Evolutionary conservation across 23 red algal genomes (phyloP), one percentile per base, ranked within the genome.

Genomic region (Gracilariopsis chorda): DNA sequence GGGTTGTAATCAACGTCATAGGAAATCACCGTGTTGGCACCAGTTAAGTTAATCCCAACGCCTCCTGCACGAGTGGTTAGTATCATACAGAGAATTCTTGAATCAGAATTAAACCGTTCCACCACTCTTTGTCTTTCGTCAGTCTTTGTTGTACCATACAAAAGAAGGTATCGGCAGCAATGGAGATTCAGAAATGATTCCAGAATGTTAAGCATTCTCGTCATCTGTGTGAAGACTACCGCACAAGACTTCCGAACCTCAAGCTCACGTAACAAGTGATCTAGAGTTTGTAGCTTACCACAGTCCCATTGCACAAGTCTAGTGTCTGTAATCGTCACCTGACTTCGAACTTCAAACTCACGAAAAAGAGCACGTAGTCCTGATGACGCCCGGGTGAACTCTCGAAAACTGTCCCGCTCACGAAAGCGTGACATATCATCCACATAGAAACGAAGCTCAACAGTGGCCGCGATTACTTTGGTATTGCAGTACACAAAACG

Each of bases 1-100:
- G 96, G 96, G 75, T 98, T 98, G 93, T 94, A 98, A 46, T 98
- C 96, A 53, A 90, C 86, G 62, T 98, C 96, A 65, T 95, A 98
- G 69, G 95, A 95, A 42, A 98, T 69, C 20, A 98, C 96, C 17
- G 90, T 88, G 78, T 98, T 93, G 19, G 96, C 96, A 25, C 96
- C 94, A 17, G 90, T 93, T 60, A 98, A 51, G 41, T 98, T 98
- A 16, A 98, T 69, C 17, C 96, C 96, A 10, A 98, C 84, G 1
- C 96, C 96, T 34, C 96, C 96, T 0, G 92, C 81, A 1, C 96
- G 72, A 29, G 96, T 98, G 13, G 93, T 95, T 14, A 95, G 80
- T 52, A 98, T 93, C 83, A 98, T 89, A 70, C 78, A 89, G 73
- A 98, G 94, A 32, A 95, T 87, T 34, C 91, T 76, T 29, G 23